Evolutionary conservation across 371 early-diverging fungal genomes (phyloP).

Genomic region (Mucor racemosus): DNA sequence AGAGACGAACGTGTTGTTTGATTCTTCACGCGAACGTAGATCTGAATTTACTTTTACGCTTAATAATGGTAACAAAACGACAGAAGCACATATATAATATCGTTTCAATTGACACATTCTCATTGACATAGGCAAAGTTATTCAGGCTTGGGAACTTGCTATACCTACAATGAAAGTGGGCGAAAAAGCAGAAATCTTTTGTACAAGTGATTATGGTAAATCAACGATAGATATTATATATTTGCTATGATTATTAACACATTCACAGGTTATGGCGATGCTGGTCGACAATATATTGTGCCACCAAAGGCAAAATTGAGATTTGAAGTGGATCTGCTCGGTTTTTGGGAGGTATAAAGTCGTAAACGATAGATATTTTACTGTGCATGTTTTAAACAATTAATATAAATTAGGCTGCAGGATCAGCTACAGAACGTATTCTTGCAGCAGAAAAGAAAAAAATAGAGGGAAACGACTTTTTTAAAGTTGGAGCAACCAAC

Average conservation of each 20-base stretch:
- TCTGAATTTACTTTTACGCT: constrained; percentile 24
- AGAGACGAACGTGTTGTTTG: constrained; percentile 31
- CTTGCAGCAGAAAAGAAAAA: constrained; percentile 55
- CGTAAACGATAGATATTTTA: too few relatives aligned
- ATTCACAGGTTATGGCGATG: constrained; percentile 57
- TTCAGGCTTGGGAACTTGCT: constrained; percentile 65
- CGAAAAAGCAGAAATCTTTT: constrained; percentile 57
- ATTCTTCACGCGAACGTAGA: constrained; percentile 41
- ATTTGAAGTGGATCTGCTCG: constrained; percentile 60
- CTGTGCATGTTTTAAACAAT: not conserved
- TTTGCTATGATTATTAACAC: not conserved
- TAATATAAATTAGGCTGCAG: constrained; percentile 21
- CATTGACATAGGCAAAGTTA: constrained; percentile 46
- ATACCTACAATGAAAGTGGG: constrained; percentile 66
- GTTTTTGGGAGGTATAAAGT: constrained; percentile 52
- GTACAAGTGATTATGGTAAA: constrained; percentile 63
- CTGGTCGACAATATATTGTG: constrained; percentile 56
- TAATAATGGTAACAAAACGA: constrained; percentile 5
- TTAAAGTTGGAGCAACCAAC: constrained; percentile 38
- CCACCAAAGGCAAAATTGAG: constrained; percentile 58
- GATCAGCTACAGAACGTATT: constrained; percentile 31
- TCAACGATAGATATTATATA: not conserved
- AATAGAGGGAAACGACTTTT: constrained; percentile 57
- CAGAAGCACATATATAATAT: not conserved
- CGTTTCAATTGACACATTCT: not conserved